Evolutionary conservation across 805 yeast species (phyloP), one percentile per base, ranked within the genome.

Genomic region (Starmerella etchellsii): DNA sequence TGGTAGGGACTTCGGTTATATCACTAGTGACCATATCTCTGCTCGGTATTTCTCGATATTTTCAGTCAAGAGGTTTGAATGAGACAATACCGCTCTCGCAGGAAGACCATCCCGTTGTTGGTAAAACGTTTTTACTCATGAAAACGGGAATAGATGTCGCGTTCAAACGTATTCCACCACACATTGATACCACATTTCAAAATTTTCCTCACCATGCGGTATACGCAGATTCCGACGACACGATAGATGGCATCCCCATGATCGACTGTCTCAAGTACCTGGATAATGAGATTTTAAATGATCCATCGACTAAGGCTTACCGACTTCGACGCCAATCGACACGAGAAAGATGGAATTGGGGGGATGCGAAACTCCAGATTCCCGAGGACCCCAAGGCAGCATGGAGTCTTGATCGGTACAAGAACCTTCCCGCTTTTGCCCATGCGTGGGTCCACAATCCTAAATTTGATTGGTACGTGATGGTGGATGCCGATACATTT

Each of bases 151-250:
- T 55, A 9, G 54, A 58, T 4, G 60, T 54, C 3, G 48, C 56
- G 36, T 58, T 63, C 63, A 37, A 51, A 18, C 58, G 65, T n/a
- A 31, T 63, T 36, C 66, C 66, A 3, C 45, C 58, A 6, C 67
- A 63, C 39, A 34, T 62, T 14, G 36, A 47, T 31, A 59, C 65
- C 10, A 59, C 66, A 0, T 43, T 62, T 13, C 53, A 60, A 3
- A 44, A 53, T 16, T 50, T 57, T 22, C 59, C 56, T 7, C 44
- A 59, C 33, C 59, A 57, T 41, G 61, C 52, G 18, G 36, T 63
- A 8, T 63, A 63, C 44, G 56, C 63, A 3, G 67, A 62, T 40
- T 42, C 51, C 3, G 52, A 56, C 2, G 59, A 51, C 16, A 41
- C 54, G 8, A 44, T 63, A 24, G 56, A 46, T 14, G 65, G 65